Conservation (phyloP, 768 basidiomycete genomes). For the Mycena amicta region DNA sequence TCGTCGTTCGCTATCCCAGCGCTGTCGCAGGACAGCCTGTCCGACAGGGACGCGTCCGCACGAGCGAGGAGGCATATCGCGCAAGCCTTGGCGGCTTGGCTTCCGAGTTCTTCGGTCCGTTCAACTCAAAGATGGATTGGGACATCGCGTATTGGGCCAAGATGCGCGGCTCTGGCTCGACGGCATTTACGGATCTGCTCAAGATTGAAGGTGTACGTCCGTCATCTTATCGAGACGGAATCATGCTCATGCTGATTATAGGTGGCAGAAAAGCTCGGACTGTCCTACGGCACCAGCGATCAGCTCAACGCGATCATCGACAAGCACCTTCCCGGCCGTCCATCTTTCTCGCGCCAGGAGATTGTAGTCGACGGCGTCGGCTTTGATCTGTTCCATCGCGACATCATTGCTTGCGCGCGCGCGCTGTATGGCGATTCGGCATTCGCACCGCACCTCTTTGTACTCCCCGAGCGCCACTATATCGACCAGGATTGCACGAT, state of each 20-base stretch:
- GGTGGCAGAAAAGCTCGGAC: constrained; percentile 22
- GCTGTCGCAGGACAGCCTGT: background rate
- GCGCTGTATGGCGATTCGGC: constrained; percentile 33
- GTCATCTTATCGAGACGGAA: too few species aligned
- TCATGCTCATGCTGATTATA: background rate
- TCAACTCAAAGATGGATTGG: constrained; percentile 28
- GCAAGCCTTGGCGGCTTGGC: background rate
- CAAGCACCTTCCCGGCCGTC: constrained; percentile 24
- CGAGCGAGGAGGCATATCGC: background rate
- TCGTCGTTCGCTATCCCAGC: background rate
- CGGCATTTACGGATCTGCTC: constrained; percentile 31
- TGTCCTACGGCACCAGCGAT: constrained; percentile 29
- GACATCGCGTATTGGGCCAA: constrained; percentile 34
- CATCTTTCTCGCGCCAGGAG: constrained; percentile 21
- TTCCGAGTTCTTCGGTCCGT: constrained; percentile 23
- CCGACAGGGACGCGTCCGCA: background rate
- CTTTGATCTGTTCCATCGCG: constrained; percentile 29
- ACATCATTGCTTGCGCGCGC: constrained; percentile 32
- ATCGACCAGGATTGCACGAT: constrained; percentile 20
- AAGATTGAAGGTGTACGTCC: constrained; percentile 32
- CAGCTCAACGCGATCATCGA: constrained; percentile 35
- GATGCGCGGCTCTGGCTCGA: constrained; percentile 28
- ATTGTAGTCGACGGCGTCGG: constrained; percentile 27
- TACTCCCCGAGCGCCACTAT: constrained; percentile 35
- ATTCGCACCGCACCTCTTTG: constrained; percentile 28